A percentile compares a stretch with the other conserved stretches of the same genome.
phyloP scores from a whole-genome alignment of 2,329 filamentous ascomycete genomes.

The Fusarium ramigenum region DNA sequence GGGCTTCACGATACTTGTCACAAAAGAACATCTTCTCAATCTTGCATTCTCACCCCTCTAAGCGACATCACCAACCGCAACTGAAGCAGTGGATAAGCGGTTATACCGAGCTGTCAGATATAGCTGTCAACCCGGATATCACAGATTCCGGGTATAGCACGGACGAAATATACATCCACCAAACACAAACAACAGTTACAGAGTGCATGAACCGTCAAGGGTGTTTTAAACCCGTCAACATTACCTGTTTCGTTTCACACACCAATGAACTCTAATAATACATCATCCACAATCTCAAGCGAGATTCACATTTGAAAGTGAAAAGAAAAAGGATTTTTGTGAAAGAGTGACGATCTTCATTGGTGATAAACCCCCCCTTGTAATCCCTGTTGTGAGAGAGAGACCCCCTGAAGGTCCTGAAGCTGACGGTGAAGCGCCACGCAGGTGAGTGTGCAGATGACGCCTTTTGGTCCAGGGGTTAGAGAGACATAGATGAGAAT shows the following conservation, averaged over 20 bases:
- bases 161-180: constrained; percentile 13
- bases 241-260: constrained; percentile 33
- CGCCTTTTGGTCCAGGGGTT: neutral
- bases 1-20: constrained; percentile 1
- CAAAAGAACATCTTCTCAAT: neutral
- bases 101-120: constrained; percentile 7
- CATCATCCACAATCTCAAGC: neutral
- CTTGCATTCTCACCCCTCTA: neutral
- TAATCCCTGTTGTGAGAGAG: constrained; percentile 9
- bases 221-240: constrained; percentile 1
- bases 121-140: constrained; percentile 5
- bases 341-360: constrained; percentile 24
- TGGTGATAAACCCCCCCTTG: neutral
- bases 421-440: constrained; percentile 3
- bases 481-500: neutral
- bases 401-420: neutral
- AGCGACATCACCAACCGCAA: neutral
- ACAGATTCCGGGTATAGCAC: constrained; percentile 24
- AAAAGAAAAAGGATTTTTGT: neutral
- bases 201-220: constrained; percentile 17
- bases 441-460: constrained; percentile 5
- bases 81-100: neutral
- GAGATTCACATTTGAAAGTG: neutral
- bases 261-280: neutral
- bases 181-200: neutral